Evolutionary conservation across 1,139 yeast genomes (phyloP).

Genomic region (Kluyveromyces sp.): DNA sequence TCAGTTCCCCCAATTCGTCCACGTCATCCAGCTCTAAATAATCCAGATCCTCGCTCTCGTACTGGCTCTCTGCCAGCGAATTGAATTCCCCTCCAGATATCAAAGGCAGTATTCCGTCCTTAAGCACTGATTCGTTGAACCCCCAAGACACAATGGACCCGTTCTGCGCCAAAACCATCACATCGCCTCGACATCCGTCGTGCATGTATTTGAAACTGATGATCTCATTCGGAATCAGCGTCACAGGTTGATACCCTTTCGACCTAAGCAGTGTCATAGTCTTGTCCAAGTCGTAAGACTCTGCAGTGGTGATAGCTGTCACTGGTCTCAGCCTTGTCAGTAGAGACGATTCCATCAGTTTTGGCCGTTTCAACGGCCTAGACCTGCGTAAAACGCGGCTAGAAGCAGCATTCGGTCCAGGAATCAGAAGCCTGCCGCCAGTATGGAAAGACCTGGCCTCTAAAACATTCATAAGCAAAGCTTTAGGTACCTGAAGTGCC

Average conservation of each 20-base stretch:
- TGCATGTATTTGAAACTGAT: conserved; percentile 38
- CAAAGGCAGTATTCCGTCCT: conserved; percentile 41
- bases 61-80: conserved; percentile 36
- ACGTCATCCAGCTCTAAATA: conserved; percentile 48
- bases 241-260: conserved; percentile 16
- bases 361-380: conserved; percentile 4
- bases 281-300: conserved; percentile 50
- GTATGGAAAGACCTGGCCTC: background rate
- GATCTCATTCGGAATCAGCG: conserved; percentile 67
- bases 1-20: conserved; percentile 13
- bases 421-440: no score
- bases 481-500: background rate
- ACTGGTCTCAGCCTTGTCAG: conserved; percentile 33
- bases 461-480: background rate
- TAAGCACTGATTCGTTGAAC: conserved; percentile 42
- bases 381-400: conserved; percentile 2
- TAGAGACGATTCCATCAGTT: conserved; percentile 2
- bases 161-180: conserved; percentile 52
- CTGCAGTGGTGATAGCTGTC: conserved; percentile 66
- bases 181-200: conserved; percentile 38
- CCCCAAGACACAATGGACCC: conserved; percentile 87
- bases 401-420: conserved; percentile 1
- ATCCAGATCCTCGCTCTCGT: conserved; percentile 85
- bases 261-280: conserved; percentile 35
- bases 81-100: conserved; percentile 43